Base-by-base conservation (phyloP, 1,284 basidiomycete genomes). In the Inonotus hispidus region DNA sequence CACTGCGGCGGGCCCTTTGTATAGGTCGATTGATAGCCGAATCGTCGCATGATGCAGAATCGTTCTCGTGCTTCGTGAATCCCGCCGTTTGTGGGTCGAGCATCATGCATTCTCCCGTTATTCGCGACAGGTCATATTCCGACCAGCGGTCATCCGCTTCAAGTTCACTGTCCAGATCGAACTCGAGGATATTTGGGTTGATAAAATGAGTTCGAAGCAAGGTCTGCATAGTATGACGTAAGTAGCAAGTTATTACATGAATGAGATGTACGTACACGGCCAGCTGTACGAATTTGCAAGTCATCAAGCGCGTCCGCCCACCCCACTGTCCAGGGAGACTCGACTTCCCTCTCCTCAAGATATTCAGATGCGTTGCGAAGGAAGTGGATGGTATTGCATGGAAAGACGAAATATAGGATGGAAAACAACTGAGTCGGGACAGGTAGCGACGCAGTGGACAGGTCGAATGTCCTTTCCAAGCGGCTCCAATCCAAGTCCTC, bases 391-490 rank as follows among this genome's bases (percentile, higher is more conserved):
- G 87, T 76, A 75, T 93, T 93, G 76, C 86, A 89, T 1, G 93
- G 93, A 72, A 90, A 95, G 58, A 95, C 81, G 67, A 92, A 95
- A 73, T 94, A 95, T 65, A 95, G 75, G 59, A 84, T 79, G 6
- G 88, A 88, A 74, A 93, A 95, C 68, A 81, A 87, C 58, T 77
- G 79, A 41, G 82, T 79, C 14, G 81, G 77, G 19, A 80, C 79
- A 39, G 88, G 88, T 1, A 80, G 71, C 21, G 76, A 73, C 5
- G 82, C 77, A 11, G 77, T 72, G 1, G 76, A 75, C 14, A 77
- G 74, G 59, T 78, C 73, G 66, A 87, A 83, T 0, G 82, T 79
- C 65, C 77, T 73, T 57, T 87, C 82, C 27, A 90, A 75, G 46
- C 82, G 79, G 63, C 82, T 72, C 90, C 90, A 92, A 8, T 77